Conservation (phyloP, 176 grass and related monocot genomes). For the Eremochloa ophiuroides region DNA sequence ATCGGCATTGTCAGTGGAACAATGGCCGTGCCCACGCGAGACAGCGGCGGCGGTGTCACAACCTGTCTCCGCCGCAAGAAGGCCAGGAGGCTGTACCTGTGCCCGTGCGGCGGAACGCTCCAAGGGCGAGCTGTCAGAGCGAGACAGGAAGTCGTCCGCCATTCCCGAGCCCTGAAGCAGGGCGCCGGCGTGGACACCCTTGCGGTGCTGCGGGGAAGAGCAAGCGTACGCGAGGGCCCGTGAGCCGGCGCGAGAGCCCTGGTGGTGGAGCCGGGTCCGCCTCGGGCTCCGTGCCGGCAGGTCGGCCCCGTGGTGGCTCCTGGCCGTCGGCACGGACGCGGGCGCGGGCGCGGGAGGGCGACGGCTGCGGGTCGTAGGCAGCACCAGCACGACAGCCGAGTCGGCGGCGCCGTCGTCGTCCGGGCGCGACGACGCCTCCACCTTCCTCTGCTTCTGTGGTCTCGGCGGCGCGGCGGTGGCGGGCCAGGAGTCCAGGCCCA, state of each 20-base stretch:
- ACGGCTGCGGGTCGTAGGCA: constrained; percentile 27
- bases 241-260: constrained; percentile 25
- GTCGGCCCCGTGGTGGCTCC: constrained; percentile 49
- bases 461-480: neutral
- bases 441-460: constrained; percentile 80
- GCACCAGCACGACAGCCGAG: constrained; percentile 25
- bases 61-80: neutral
- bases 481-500: constrained; percentile 89
- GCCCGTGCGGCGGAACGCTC: constrained; percentile 9
- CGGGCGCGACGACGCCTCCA: constrained; percentile 15
- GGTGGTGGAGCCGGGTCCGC: constrained; percentile 50
- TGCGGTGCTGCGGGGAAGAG: constrained; percentile 50
- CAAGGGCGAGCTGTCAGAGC: constrained; percentile 2
- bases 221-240: constrained; percentile 41
- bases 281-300: constrained; percentile 55
- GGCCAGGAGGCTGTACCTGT: neutral
- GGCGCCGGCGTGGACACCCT: constrained; percentile 15
- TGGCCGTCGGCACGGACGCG: neutral
- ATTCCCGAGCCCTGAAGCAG: constrained; percentile 4
- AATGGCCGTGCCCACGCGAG: neutral
- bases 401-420: neutral
- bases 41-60: neutral
- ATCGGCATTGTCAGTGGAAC: neutral
- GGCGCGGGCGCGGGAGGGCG: neutral
- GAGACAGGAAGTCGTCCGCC: constrained; percentile 42